A percentile compares a stretch with the other conserved stretches of the same genome.
Conservation (phyloP, 2,329 filamentous ascomycete genomes). For the Clonostachys chloroleuca region DNA sequence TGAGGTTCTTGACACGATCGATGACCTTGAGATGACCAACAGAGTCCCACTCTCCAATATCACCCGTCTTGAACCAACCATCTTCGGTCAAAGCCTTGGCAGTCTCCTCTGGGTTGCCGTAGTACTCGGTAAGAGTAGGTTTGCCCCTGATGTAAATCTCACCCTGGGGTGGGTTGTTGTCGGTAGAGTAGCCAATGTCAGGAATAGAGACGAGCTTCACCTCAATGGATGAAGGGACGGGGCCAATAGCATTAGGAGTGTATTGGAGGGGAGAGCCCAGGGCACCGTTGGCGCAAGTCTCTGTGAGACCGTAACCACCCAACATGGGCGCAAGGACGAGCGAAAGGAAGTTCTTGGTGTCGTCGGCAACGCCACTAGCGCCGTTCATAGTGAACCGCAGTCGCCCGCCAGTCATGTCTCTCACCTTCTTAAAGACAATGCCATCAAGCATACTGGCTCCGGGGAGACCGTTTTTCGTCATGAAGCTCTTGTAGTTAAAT, state of each 20-base stretch:
- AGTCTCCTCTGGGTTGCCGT: conserved; percentile 82
- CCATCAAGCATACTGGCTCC: conserved; percentile 69
- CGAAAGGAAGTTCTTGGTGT: conserved; percentile 87
- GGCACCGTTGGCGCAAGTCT: conserved; percentile 83
- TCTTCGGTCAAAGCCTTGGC: conserved; percentile 72
- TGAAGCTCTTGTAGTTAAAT: conserved; percentile 53
- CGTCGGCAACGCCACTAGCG: conserved; percentile 82
- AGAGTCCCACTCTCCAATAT: conserved; percentile 84
- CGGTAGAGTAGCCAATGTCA: conserved; percentile 80
- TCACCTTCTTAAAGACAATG: conserved; percentile 88
- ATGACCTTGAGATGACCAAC: conserved; percentile 82
- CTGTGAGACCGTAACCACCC: conserved; percentile 87
- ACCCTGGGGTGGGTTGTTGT: conserved; percentile 75
- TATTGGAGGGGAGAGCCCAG: conserved; percentile 81
- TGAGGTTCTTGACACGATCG: conserved; percentile 96
- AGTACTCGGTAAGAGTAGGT: conserved; percentile 74
- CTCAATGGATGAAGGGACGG: conserved; percentile 73
- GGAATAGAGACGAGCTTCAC: conserved; percentile 88
- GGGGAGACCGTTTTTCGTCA: conserved; percentile 56
- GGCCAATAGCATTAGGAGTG: conserved; percentile 72
- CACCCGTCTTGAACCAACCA: conserved; percentile 96
- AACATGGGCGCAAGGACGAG: conserved; percentile 94
- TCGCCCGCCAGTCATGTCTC: conserved; percentile 81
- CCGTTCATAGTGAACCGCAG: conserved; percentile 92
- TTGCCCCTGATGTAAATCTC: conserved; percentile 86